Percentiles rank a stretch among this genome's conserved stretches.
These are phyloP conservation scores for Suhomyces terraborum DNA, from an alignment of 1,139 yeast genomes.

Conservation along the genomic window DNA sequence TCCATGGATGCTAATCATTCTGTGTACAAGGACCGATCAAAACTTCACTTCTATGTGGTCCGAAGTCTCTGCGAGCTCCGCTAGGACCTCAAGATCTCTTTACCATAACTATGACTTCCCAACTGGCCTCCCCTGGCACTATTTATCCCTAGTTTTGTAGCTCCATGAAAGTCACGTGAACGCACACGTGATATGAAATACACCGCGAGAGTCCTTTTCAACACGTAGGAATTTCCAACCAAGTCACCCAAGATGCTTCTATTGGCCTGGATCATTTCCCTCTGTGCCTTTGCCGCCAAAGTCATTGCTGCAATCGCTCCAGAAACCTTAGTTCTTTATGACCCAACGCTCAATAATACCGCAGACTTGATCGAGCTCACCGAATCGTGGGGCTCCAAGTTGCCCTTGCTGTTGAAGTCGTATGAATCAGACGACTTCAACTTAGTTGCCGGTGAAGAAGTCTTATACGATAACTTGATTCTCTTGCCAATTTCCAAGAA, in stretches of 20 bases:
- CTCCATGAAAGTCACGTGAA: too few relatives aligned
- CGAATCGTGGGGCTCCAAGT: slow-evolving; percentile 24
- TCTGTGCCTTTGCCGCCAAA: slow-evolving; percentile 7
- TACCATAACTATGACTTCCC: too few relatives aligned
- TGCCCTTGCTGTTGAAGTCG: slow-evolving; percentile 27
- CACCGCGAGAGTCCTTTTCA: slow-evolving; percentile 10
- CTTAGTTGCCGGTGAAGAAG: slow-evolving; percentile 28
- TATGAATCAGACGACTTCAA: slow-evolving; percentile 32
- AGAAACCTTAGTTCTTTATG: slow-evolving; percentile 33
- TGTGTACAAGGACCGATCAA: too few relatives aligned
- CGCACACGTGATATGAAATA: too few relatives aligned
- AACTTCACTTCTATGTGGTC: too few relatives aligned
- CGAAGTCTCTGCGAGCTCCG: too few relatives aligned
- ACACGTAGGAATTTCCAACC: slow-evolving; percentile 10
- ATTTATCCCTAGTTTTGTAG: too few relatives aligned
- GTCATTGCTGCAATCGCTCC: slow-evolving; percentile 8
- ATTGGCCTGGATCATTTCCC: slow-evolving; percentile 12
- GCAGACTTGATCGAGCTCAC: slow-evolving; percentile 26
- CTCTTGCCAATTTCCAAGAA: slow-evolving; percentile 45
- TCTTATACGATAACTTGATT: slow-evolving; percentile 35
- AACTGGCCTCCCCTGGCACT: too few relatives aligned
- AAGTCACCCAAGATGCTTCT: slow-evolving; percentile 10
- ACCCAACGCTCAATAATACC: slow-evolving; percentile 26
- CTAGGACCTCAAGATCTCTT: too few relatives aligned
- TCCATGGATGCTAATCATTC: too few relatives aligned